Percentiles rank a stretch among this genome's conserved stretches.
Conservation (phyloP, 148 eudicot species). For the Rhododendron griersonianum region DNA sequence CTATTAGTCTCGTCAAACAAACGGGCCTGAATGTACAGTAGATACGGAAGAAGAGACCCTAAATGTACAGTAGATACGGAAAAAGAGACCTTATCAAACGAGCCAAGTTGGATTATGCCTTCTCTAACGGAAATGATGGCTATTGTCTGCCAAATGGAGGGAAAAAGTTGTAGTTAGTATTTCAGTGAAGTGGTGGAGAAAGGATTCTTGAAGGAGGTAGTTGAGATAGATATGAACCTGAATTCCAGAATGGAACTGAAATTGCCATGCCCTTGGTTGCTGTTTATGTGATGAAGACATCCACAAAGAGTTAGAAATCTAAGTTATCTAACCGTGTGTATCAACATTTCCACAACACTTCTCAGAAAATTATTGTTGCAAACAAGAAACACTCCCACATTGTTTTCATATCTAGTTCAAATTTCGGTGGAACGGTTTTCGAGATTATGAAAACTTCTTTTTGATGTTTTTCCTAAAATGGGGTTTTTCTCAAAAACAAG, state of each 20-base stretch:
- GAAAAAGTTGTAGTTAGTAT: background rate
- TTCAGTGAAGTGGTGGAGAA: background rate
- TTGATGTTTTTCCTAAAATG: background rate
- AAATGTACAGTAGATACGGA: background rate
- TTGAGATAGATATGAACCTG: conserved; percentile 20
- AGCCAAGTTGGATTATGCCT: conserved; percentile 49
- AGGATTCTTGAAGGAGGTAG: background rate
- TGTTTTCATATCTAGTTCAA: background rate
- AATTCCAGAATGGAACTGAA: conserved; percentile 39
- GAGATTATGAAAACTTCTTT: background rate
- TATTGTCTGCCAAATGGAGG: conserved; percentile 34
- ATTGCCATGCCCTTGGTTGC: conserved; percentile 51
- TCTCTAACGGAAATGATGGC: conserved; percentile 44
- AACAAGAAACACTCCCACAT: background rate
- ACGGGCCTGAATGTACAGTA: background rate
- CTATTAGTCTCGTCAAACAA: background rate
- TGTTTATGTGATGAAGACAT: conserved; percentile 3
- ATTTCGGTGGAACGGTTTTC: background rate
- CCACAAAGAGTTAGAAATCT: background rate
- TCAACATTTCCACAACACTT: background rate
- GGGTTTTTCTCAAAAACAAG: background rate
- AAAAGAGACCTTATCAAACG: conserved; percentile 41
- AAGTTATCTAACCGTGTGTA: background rate
- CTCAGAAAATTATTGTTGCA: background rate
- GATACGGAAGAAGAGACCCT: background rate